Conservation (phyloP, 2,329 filamentous ascomycete genomes). For the Aspergillus transmontanensis region DNA sequence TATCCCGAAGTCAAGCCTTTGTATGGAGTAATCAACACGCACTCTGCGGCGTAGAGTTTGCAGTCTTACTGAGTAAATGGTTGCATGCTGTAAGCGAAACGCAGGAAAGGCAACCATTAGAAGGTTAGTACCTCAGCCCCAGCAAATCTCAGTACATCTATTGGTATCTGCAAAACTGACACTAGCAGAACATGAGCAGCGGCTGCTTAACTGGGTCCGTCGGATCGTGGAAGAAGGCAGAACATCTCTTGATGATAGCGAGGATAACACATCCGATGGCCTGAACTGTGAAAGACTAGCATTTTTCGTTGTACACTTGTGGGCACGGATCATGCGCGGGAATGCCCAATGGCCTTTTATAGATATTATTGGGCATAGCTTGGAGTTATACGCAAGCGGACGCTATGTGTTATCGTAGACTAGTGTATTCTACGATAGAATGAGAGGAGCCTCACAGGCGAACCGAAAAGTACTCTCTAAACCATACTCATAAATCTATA, state of each 20-base stretch:
- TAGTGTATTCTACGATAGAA: too few species aligned
- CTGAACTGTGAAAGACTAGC: conserved; percentile 18
- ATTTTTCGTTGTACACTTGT: conserved; percentile 20
- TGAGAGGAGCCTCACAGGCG: too few species aligned
- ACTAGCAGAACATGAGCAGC: conserved; percentile 17
- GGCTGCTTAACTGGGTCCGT: conserved; percentile 20
- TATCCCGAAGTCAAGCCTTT: conserved; percentile 22
- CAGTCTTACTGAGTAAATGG: conserved; percentile 28
- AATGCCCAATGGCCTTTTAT: conserved; percentile 49
- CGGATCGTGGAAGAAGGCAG: conserved; percentile 26
- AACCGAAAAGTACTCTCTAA: too few species aligned
- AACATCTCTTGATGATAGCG: conserved; percentile 18
- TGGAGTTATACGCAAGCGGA: conserved; percentile 34
- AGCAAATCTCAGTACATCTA: background rate
- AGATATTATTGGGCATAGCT: conserved; percentile 42
- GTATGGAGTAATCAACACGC: conserved; percentile 30
- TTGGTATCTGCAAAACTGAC: background rate
- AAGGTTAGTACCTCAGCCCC: conserved; percentile 9
- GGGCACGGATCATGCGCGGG: conserved; percentile 26
- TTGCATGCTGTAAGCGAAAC: conserved; percentile 15
- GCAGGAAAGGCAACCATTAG: conserved; percentile 6
- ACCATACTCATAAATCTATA: too few species aligned
- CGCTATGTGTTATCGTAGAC: background rate
- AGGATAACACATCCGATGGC: background rate
- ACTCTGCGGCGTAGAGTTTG: conserved; percentile 29